phyloP scores from a whole-genome alignment of 495 filamentous ascomycete genomes.

The Penicillium fimorum region DNA sequence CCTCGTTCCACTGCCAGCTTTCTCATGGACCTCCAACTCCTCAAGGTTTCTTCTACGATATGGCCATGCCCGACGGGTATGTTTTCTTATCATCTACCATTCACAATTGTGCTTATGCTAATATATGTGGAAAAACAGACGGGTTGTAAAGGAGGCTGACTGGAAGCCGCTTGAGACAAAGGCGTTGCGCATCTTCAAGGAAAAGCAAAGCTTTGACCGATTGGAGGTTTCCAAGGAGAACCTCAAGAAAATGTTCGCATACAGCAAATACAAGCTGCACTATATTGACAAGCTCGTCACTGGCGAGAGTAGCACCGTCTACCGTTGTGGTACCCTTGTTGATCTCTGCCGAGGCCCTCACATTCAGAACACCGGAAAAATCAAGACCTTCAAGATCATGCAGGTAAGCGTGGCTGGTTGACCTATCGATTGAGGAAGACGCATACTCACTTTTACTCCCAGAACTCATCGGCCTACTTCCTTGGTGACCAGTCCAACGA shows the following conservation, averaged over 20 bases:
- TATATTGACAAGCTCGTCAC: conserved; percentile 95
- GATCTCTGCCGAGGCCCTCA: conserved; percentile 81
- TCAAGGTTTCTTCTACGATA: conserved; percentile 98
- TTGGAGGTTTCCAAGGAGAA: conserved; percentile 85
- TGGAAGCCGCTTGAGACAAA: conserved; percentile 77
- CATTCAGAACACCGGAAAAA: conserved; percentile 86
- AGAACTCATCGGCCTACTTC: conserved; percentile 96
- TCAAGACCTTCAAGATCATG: conserved; percentile 92
- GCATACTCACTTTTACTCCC: conserved; percentile 15
- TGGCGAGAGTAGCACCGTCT: conserved; percentile 88
- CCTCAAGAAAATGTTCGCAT: conserved; percentile 90
- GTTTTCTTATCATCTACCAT: conserved; percentile 3
- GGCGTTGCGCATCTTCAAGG: conserved; percentile 78
- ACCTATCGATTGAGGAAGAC: neutral
- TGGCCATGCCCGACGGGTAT: conserved; percentile 74
- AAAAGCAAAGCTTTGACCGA: conserved; percentile 93
- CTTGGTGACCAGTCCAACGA: conserved; percentile 90
- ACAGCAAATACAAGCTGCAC: conserved; percentile 94
- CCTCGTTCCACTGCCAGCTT: conserved; percentile 29
- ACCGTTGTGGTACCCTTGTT: conserved; percentile 78
- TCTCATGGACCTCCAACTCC: conserved; percentile 91
- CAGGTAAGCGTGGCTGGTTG: conserved; percentile 46
- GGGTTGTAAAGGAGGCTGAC: conserved; percentile 70
- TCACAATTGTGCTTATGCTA: conserved; percentile 13
- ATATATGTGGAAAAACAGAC: conserved; percentile 27